Conservation (phyloP, 164 flowering plant species). For the Pachysandra terminalis region DNA sequence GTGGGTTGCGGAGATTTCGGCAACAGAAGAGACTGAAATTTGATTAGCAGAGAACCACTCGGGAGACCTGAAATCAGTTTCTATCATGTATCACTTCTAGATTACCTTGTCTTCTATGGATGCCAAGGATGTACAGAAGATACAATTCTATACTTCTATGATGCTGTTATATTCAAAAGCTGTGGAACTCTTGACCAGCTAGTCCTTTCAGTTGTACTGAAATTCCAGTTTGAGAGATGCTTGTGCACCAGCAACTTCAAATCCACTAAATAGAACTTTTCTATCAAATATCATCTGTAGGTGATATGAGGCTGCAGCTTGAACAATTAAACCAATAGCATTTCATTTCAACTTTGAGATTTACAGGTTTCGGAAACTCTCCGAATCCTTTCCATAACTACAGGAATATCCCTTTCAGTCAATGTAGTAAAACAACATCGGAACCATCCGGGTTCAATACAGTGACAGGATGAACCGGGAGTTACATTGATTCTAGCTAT, state of each 20-base stretch:
- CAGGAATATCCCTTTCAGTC: slow-evolving; percentile 66
- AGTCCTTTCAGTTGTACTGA: background rate
- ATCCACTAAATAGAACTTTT: slow-evolving; percentile 6
- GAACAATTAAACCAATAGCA: slow-evolving; percentile 14
- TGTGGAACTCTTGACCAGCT: background rate
- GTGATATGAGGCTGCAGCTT: slow-evolving; percentile 1
- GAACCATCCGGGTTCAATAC: slow-evolving; percentile 98
- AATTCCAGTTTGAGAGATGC: background rate
- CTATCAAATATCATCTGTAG: background rate
- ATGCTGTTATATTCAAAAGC: slow-evolving; percentile 4
- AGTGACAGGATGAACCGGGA: slow-evolving; percentile 91
- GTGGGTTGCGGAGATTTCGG: slow-evolving; percentile 5
- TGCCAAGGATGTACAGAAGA: background rate
- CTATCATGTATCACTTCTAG: background rate
- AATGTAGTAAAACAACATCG: slow-evolving; percentile 65
- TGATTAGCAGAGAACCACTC: slow-evolving; percentile 8
- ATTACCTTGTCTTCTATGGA: background rate
- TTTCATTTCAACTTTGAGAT: slow-evolving; percentile 46
- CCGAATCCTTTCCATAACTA: slow-evolving; percentile 73
- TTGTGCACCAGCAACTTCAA: slow-evolving; percentile 2
- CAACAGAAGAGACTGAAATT: slow-evolving; percentile 11
- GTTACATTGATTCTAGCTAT: slow-evolving; percentile 68
- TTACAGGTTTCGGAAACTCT: slow-evolving; percentile 51
- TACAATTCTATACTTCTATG: background rate
- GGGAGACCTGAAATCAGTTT: slow-evolving; percentile 1